These are phyloP conservation scores for Ascocoryne sarcoides DNA, from an alignment of 2,329 filamentous ascomycete genomes.

Conservation along the genomic window DNA sequence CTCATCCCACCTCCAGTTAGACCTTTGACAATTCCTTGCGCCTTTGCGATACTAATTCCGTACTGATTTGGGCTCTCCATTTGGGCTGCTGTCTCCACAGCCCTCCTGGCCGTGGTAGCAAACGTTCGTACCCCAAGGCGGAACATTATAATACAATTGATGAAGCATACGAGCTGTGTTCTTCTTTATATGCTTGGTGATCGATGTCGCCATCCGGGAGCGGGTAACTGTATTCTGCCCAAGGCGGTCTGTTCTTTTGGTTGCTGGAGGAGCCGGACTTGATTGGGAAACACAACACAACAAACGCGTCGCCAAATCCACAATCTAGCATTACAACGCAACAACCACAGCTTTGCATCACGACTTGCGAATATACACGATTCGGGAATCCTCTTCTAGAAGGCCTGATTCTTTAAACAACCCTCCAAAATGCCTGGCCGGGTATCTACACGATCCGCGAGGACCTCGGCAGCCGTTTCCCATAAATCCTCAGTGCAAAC, in stretches of 20 bases:
- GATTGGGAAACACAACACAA: too few species aligned
- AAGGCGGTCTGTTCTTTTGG: too few species aligned
- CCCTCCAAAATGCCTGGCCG: constrained; percentile 36
- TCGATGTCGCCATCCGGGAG: too few species aligned
- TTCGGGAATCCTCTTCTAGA: too few species aligned
- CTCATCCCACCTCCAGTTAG: constrained; percentile 53
- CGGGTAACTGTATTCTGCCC: too few species aligned
- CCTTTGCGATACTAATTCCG: constrained; percentile 54
- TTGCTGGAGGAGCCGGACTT: too few species aligned
- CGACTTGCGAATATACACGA: too few species aligned
- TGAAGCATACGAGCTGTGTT: too few species aligned
- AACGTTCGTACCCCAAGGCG: constrained; percentile 46
- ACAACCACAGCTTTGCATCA: too few species aligned
- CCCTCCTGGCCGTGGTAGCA: constrained; percentile 42
- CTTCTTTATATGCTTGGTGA: too few species aligned
- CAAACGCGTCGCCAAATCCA: too few species aligned
- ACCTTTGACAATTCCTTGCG: constrained; percentile 56
- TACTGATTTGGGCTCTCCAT: constrained; percentile 44
- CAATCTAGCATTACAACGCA: too few species aligned
- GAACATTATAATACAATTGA: constrained; percentile 38
- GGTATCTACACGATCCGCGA: constrained; percentile 34
- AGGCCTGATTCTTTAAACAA: background rate
- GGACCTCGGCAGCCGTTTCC: constrained; percentile 30
- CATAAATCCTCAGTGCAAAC: constrained; percentile 34
- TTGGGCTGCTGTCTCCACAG: constrained; percentile 36